A percentile compares a stretch with the other conserved stretches of the same genome.
Conservation (phyloP, 2,329 filamentous ascomycete species). For the Hymenotorrendiella dingleyae region DNA sequence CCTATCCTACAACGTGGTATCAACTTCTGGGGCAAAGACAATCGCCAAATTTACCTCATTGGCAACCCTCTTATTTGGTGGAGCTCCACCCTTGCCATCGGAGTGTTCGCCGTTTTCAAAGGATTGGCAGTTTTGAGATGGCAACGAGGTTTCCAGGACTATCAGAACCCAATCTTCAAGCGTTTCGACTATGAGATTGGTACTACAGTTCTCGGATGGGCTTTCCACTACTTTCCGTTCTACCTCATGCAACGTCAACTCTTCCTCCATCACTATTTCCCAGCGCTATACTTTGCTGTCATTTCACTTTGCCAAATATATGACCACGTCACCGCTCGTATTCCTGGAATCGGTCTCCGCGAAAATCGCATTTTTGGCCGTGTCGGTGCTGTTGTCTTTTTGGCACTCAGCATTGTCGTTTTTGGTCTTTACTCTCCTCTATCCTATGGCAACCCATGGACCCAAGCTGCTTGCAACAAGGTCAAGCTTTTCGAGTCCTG, state of each 20-base stretch:
- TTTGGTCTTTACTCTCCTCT: conserved; percentile 86
- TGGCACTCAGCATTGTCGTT: conserved; percentile 66
- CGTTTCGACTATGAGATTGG: conserved; percentile 97
- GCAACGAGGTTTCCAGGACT: conserved; percentile 90
- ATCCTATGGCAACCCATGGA: conserved; percentile 92
- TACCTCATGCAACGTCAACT: conserved; percentile 97
- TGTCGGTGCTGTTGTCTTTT: conserved; percentile 64
- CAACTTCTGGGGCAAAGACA: conserved; percentile 96
- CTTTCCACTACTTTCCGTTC: conserved; percentile 98
- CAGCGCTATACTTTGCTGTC: conserved; percentile 90
- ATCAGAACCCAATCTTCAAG: conserved; percentile 76
- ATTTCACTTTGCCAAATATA: conserved; percentile 83
- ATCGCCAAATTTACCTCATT: conserved; percentile 93
- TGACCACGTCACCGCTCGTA: conserved; percentile 74
- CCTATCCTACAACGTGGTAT: conserved; percentile 88
- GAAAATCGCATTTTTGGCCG: conserved; percentile 70
- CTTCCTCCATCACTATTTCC: conserved; percentile 98
- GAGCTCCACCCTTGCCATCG: conserved; percentile 73
- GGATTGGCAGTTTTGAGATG: conserved; percentile 80
- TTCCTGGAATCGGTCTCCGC: conserved; percentile 61
- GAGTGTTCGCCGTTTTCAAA: conserved; percentile 77
- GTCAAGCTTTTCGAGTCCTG: conserved; percentile 84
- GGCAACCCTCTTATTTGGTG: conserved; percentile 96
- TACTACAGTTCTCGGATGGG: conserved; percentile 85
- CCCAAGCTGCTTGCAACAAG: conserved; percentile 74